A percentile compares a stretch with the other conserved stretches of the same genome.
These are phyloP conservation scores for Phytophthora vignae DNA, from an alignment of 352 stramenopile species.

Conservation along the genomic window DNA sequence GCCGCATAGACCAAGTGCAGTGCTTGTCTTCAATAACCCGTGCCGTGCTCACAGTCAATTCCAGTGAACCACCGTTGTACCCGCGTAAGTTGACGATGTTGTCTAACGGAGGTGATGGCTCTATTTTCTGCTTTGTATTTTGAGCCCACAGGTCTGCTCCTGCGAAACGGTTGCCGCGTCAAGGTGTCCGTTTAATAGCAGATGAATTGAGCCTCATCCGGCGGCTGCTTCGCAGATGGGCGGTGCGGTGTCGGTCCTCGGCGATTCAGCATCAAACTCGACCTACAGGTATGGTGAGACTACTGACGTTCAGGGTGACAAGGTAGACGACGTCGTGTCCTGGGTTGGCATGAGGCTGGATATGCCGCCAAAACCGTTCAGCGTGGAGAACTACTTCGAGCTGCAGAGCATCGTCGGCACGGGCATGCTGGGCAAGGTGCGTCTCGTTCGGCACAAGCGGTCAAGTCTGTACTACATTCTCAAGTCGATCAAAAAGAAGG, in stretches of 20 bases:
- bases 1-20: conserved; percentile 28
- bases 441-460: conserved; percentile 66
- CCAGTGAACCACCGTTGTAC: conserved; percentile 10
- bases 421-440: conserved; percentile 78
- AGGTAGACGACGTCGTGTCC: conserved; percentile 2
- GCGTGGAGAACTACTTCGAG: conserved; percentile 64
- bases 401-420: conserved; percentile 68
- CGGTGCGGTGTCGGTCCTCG: conserved; percentile 31
- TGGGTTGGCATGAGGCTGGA: conserved; percentile 68
- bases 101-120: conserved; percentile 13
- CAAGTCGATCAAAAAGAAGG: conserved; percentile 80
- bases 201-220: conserved; percentile 23
- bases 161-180: conserved; percentile 19
- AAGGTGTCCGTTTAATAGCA: conserved; percentile 14
- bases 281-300: conserved; percentile 32
- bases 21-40: conserved; percentile 16
- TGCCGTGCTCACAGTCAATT: conserved; percentile 12
- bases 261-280: conserved; percentile 19
- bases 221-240: conserved; percentile 27
- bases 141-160: not conserved
- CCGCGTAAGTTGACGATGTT: conserved; percentile 20
- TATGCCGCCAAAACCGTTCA: conserved; percentile 64
- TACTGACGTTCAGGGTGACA: conserved; percentile 13
- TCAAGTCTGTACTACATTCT: conserved; percentile 71
- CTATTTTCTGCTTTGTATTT: conserved; percentile 30